Evolutionary conservation across 768 basidiomycete species (phyloP).

Genomic region (Phallus indusiatus): DNA sequence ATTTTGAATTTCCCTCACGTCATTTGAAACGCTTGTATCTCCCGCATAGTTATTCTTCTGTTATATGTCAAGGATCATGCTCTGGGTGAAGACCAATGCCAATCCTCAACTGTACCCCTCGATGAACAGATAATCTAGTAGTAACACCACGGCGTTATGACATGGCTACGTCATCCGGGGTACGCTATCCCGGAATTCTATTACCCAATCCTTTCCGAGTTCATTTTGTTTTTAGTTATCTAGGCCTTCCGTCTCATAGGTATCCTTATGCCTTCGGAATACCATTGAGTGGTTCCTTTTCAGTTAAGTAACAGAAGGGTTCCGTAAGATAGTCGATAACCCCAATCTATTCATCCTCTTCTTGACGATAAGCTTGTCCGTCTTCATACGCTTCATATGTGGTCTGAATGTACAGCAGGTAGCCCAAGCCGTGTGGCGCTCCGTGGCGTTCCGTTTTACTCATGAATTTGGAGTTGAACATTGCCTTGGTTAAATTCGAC

Average conservation of each 20-base stretch:
- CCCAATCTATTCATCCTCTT: background rate
- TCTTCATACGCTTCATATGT: background rate
- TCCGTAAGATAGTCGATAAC: background rate
- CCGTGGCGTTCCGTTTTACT: background rate
- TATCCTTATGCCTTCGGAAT: background rate
- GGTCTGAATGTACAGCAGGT: background rate
- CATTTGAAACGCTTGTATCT: too few relatives aligned
- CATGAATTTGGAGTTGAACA: background rate
- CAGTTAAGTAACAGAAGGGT: background rate
- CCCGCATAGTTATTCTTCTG: too few relatives aligned
- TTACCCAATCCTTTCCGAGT: background rate
- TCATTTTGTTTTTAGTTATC: background rate
- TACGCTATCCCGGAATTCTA: background rate
- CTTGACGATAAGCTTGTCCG: background rate
- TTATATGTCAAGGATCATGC: too few relatives aligned
- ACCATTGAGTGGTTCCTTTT: background rate
- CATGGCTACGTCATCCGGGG: background rate
- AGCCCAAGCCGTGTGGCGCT: background rate
- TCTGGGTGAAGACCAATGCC: too few relatives aligned
- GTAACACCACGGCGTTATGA: background rate
- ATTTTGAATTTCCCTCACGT: too few relatives aligned
- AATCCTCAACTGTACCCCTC: too few relatives aligned
- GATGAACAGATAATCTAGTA: background rate
- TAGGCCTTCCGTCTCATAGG: background rate
- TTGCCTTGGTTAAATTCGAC: background rate